Evolutionary conservation across 2,329 filamentous ascomycete species (phyloP).

Genomic region (Dactylellina sp.): DNA sequence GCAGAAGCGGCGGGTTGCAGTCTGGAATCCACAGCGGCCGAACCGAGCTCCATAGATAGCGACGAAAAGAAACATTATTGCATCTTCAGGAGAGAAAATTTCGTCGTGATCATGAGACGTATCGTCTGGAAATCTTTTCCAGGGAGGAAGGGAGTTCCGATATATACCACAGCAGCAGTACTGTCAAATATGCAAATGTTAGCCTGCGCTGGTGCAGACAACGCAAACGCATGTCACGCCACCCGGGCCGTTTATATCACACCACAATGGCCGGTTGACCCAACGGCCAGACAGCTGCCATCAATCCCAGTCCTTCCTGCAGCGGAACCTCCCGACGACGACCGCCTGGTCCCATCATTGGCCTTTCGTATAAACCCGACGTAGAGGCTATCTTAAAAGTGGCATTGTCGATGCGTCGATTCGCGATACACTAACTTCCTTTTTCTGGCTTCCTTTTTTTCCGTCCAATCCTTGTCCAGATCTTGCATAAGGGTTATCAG

Average conservation of each 20-base stretch:
- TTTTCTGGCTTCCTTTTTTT: constrained; percentile 12
- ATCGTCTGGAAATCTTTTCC: constrained; percentile 14
- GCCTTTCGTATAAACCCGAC: constrained; percentile 41
- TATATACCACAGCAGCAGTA: constrained; percentile 31
- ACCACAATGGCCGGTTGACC: constrained; percentile 53
- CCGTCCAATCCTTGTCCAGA: constrained; percentile 43
- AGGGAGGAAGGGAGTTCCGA: constrained; percentile 48
- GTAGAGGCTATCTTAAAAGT: constrained; percentile 26
- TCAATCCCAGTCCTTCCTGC: constrained; percentile 24
- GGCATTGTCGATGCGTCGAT: constrained; percentile 21
- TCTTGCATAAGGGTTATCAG: constrained; percentile 51
- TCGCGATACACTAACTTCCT: constrained; percentile 24
- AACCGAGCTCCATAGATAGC: constrained; percentile 39
- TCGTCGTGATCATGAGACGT: constrained; percentile 53
- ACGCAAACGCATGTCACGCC: constrained; percentile 43
- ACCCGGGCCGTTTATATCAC: constrained; percentile 36
- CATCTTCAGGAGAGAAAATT: constrained; percentile 24
- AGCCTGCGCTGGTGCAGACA: constrained; percentile 38
- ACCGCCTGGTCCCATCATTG: too few species aligned
- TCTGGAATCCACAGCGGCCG: constrained; percentile 33
- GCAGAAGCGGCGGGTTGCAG: constrained; percentile 34
- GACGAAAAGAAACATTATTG: constrained; percentile 25
- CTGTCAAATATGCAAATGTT: too few species aligned
- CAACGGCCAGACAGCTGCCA: constrained; percentile 1
- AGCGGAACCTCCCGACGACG: constrained; percentile 49